A percentile compares a stretch with the other conserved stretches of the same genome.
Conservation (phyloP, 225 moss, liverwort and hornwort species). For the Sphagnum tenellum region DNA sequence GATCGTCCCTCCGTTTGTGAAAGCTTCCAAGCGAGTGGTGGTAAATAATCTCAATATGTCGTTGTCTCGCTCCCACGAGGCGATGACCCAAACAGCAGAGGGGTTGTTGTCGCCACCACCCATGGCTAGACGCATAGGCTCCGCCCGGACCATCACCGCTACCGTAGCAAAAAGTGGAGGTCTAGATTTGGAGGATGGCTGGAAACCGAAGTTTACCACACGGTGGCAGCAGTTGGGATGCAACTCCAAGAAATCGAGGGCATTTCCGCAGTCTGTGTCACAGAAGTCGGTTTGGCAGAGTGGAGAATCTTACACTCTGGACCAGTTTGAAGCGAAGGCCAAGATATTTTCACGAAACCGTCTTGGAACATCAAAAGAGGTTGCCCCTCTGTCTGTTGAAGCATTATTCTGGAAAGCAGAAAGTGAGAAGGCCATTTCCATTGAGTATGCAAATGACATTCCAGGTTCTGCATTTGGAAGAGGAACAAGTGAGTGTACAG, state of each 20-base stretch:
- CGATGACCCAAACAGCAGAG: slow-evolving; percentile 14
- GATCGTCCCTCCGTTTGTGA: slow-evolving; percentile 71
- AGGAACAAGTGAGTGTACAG: slow-evolving; percentile 32
- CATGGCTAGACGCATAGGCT: slow-evolving; percentile 58
- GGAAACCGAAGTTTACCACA: slow-evolving; percentile 71
- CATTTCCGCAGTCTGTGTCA: slow-evolving; percentile 59
- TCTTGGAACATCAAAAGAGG: slow-evolving; percentile 52
- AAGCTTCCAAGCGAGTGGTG: slow-evolving; percentile 69
- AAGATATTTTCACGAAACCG: slow-evolving; percentile 65
- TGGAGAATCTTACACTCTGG: slow-evolving; percentile 79
- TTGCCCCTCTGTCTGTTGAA: slow-evolving; percentile 42
- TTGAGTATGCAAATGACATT: slow-evolving; percentile 93
- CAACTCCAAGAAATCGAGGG: slow-evolving; percentile 60
- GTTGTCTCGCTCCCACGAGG: slow-evolving; percentile 44
- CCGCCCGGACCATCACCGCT: slow-evolving; percentile 60
- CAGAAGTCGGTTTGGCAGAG: slow-evolving; percentile 98
- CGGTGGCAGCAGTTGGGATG: slow-evolving; percentile 93
- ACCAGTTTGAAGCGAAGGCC: slow-evolving; percentile 84
- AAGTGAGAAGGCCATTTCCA: slow-evolving; percentile 72
- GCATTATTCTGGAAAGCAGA: slow-evolving; percentile 82
- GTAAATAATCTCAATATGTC: slow-evolving; percentile 70
- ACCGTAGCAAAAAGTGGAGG: slow-evolving; percentile 17
- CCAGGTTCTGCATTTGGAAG: slow-evolving; percentile 82
- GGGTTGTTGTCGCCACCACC: slow-evolving; percentile 9
- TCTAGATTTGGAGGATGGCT: slow-evolving; percentile 33